A percentile compares a stretch with the other conserved stretches of the same genome.
Evolutionary conservation across 2,329 filamentous ascomycete species (phyloP).

Genomic region (Elsinoe arachidis): DNA sequence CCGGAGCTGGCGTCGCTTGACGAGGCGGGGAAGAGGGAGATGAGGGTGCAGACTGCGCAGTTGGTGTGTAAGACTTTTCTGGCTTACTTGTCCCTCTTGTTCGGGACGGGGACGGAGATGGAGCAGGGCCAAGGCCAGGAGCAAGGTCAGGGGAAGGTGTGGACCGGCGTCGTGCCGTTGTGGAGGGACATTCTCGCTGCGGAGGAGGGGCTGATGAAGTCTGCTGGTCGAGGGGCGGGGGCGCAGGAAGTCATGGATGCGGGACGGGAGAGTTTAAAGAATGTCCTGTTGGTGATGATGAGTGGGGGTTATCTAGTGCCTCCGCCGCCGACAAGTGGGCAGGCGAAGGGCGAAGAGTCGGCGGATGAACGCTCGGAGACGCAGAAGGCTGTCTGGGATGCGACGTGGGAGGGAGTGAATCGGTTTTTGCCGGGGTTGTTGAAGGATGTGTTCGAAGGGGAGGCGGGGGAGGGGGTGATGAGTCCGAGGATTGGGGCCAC

Average conservation of each 20-base stretch:
- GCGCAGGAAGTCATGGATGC: conserved; percentile 50
- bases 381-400: conserved; percentile 50
- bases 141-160: conserved; percentile 42
- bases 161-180: conserved; percentile 81
- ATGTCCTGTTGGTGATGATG: conserved; percentile 90
- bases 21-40: conserved; percentile 88
- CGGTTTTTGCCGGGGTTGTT: conserved; percentile 53
- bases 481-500: conserved; percentile 5
- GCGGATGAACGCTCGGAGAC: conserved; percentile 25
- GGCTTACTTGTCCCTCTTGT: conserved; percentile 75
- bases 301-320: conserved; percentile 76
- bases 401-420: conserved; percentile 53
- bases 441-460: conserved; percentile 49
- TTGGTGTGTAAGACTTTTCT: conserved; percentile 92
- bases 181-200: conserved; percentile 91
- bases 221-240: not conserved
- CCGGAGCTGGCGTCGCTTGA: conserved; percentile 92
- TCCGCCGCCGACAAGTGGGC: conserved; percentile 39
- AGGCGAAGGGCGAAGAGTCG: conserved; percentile 26
- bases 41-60: conserved; percentile 81
- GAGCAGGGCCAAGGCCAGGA: no score
- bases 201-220: conserved; percentile 89
- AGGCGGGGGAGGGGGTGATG: conserved; percentile 22
- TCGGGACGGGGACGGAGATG: conserved; percentile 35
- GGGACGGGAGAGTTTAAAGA: conserved; percentile 90